Percentiles rank a stretch among this genome's conserved stretches.
Conservation (phyloP, 495 filamentous ascomycete genomes). For the Aspergillus sparsus region DNA sequence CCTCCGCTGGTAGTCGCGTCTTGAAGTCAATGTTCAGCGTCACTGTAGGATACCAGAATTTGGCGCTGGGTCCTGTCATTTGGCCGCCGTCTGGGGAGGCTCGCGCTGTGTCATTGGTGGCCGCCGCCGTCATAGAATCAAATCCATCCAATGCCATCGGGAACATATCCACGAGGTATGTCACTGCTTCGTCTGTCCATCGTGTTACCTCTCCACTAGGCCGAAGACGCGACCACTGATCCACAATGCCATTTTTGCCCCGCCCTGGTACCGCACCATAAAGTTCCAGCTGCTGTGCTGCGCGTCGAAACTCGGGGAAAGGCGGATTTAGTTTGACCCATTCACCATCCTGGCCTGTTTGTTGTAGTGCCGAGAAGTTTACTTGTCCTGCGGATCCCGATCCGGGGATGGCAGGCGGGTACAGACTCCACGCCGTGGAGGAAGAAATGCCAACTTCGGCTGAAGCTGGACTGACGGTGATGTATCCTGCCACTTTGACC, state of each 20-base stretch:
- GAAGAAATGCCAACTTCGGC: conserved; percentile 61
- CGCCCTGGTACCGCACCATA: conserved; percentile 51
- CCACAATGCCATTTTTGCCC: conserved; percentile 48
- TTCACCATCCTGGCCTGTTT: conserved; percentile 35
- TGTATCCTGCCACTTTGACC: conserved; percentile 66
- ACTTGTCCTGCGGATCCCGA: conserved; percentile 27
- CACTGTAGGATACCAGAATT: conserved; percentile 79
- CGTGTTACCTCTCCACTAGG: conserved; percentile 37
- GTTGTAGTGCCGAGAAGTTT: conserved; percentile 35
- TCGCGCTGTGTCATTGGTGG: background rate
- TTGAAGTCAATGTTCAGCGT: conserved; percentile 70
- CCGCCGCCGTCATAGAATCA: conserved; percentile 33
- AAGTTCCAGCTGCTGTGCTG: conserved; percentile 53
- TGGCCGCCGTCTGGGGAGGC: conserved; percentile 3
- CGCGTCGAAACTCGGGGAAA: conserved; percentile 53
- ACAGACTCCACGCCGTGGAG: conserved; percentile 51
- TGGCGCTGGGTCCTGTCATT: conserved; percentile 22
- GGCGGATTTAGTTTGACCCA: conserved; percentile 41
- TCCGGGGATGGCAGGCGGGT: conserved; percentile 47
- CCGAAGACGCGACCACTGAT: conserved; percentile 66
- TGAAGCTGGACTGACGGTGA: conserved; percentile 63
- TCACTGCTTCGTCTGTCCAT: conserved; percentile 58
- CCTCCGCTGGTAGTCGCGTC: conserved; percentile 56
- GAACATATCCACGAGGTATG: conserved; percentile 65
- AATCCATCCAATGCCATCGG: conserved; percentile 56